phyloP scores from a whole-genome alignment of 495 filamentous ascomycete genomes.

The Lasiosphaeria hispida region DNA sequence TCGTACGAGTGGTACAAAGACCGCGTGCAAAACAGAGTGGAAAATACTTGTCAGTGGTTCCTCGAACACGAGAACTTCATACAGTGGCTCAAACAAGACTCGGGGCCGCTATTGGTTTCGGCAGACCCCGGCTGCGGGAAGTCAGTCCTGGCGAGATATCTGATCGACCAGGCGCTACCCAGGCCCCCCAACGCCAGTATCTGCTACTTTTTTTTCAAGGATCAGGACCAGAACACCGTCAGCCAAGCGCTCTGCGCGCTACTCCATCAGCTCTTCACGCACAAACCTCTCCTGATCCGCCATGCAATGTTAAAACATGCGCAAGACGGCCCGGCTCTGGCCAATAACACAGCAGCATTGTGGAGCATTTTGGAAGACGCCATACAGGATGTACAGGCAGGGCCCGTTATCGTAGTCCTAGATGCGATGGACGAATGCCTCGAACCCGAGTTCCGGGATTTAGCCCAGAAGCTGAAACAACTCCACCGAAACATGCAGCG shows the following conservation, averaged over 20 bases:
- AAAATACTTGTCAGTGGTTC: constrained; percentile 47
- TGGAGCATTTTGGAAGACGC: constrained; percentile 41
- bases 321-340: constrained; percentile 20
- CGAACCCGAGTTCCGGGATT: neutral
- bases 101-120: constrained; percentile 44
- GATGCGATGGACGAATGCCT: constrained; percentile 49
- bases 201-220: constrained; percentile 62
- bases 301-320: constrained; percentile 22
- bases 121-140: constrained; percentile 59
- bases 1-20: constrained; percentile 45
- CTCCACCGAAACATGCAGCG: constrained; percentile 6
- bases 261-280: constrained; percentile 47
- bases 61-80: constrained; percentile 31
- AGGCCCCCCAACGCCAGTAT: constrained; percentile 18
- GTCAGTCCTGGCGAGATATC: constrained; percentile 47
- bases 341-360: constrained; percentile 19
- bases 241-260: constrained; percentile 43
- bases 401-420: constrained; percentile 46
- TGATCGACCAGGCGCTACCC: constrained; percentile 38
- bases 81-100: constrained; percentile 28
- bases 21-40: constrained; percentile 21
- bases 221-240: constrained; percentile 44
- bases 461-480: constrained; percentile 12
- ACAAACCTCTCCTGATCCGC: constrained; percentile 29
- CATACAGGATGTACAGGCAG: constrained; percentile 33